Conservation (phyloP, 805 yeast species). For the Komagataella pastoris region DNA sequence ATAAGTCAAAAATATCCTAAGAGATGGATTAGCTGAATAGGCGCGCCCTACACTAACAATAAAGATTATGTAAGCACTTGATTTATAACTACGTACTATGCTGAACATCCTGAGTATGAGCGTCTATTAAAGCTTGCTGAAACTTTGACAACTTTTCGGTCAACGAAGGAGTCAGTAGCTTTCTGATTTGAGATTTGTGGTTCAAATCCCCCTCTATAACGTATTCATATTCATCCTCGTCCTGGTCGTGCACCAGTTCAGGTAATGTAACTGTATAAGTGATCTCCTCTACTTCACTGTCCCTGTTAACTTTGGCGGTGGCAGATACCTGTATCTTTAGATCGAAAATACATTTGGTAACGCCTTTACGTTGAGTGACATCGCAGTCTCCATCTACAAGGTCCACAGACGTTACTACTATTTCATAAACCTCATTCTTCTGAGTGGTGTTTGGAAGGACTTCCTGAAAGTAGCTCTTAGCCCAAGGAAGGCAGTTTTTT, state of each 20-base stretch:
- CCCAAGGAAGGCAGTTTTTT: slow-evolving; percentile 91
- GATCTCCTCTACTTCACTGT: slow-evolving; percentile 14
- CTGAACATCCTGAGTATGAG: slow-evolving; percentile 53
- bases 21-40: background rate
- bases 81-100: slow-evolving; percentile 20
- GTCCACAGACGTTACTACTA: slow-evolving; percentile 21
- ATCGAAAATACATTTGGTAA: slow-evolving; percentile 65
- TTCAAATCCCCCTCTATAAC: slow-evolving; percentile 27
- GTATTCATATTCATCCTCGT: slow-evolving; percentile 48
- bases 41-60: background rate
- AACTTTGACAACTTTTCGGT: slow-evolving; percentile 35
- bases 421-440: slow-evolving; percentile 17
- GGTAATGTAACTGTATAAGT: slow-evolving; percentile 36
- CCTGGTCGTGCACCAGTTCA: slow-evolving; percentile 71
- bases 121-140: slow-evolving; percentile 46
- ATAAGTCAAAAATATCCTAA: background rate
- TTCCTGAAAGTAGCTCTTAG: slow-evolving; percentile 59
- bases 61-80: background rate
- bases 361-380: slow-evolving; percentile 75
- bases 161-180: slow-evolving; percentile 38
- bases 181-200: slow-evolving; percentile 23
- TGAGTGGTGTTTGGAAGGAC: slow-evolving; percentile 39
- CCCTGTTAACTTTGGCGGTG: slow-evolving; percentile 17
- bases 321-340: slow-evolving; percentile 38
- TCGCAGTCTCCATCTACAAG: slow-evolving; percentile 62